These are phyloP conservation scores for Schoenoplectus tabernaemontani DNA, from an alignment of 202 grass and related monocot species.

Conservation along the genomic window DNA sequence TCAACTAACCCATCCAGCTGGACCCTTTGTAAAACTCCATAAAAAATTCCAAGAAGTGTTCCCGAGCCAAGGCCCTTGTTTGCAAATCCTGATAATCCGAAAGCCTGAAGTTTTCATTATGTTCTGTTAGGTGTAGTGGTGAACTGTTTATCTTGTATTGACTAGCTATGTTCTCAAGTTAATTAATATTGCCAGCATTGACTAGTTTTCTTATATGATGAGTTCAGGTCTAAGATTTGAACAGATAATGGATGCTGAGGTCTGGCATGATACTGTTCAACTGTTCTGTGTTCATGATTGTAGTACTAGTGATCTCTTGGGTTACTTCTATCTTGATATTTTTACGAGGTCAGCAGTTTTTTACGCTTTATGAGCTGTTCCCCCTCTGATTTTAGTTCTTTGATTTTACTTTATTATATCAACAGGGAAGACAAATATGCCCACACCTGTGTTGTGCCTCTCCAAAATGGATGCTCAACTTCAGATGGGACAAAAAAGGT, in stretches of 20 bases:
- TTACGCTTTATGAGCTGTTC: slow-evolving; percentile 15
- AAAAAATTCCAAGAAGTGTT: not conserved
- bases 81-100: not conserved
- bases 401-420: slow-evolving; percentile 20
- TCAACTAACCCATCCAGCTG: not conserved
- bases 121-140: not conserved
- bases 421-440: slow-evolving; percentile 83
- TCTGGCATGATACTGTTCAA: slow-evolving; percentile 88
- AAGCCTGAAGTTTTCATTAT: not conserved
- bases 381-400: not conserved
- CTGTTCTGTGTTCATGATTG: slow-evolving; percentile 76
- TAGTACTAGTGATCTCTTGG: slow-evolving; percentile 68
- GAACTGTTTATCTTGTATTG: not conserved
- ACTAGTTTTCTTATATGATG: not conserved
- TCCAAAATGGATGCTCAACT: slow-evolving; percentile 79
- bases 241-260: slow-evolving; percentile 59
- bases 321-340: slow-evolving; percentile 92
- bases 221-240: slow-evolving; percentile 70
- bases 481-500: slow-evolving; percentile 76
- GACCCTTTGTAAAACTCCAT: not conserved
- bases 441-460: slow-evolving; percentile 78
- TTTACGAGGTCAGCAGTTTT: slow-evolving; percentile 61
- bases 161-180: not conserved
- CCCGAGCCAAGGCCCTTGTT: not conserved
- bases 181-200: slow-evolving; percentile 18